Base-by-base conservation (phyloP, 805 yeast genomes). In the Ogataea thermomethanolica region DNA sequence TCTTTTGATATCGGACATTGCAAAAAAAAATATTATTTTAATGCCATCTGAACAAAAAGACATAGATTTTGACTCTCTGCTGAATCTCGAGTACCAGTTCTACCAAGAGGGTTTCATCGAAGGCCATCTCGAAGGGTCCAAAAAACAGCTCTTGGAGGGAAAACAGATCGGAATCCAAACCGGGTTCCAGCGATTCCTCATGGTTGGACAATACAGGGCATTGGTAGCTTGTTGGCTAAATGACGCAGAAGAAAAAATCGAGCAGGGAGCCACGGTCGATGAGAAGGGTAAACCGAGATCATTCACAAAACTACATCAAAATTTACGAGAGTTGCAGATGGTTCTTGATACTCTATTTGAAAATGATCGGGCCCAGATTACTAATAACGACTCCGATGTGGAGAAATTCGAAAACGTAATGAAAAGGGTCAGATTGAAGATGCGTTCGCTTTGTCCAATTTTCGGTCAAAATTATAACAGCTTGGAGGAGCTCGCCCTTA, bases 151-250 rank as follows among this genome's bases (percentile, higher is more conserved):
- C 37, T 48, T 69, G 2, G 96, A 89, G 56, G 97, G 96, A 1
- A 83, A 81, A 54, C 88, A 86, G 54, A 81, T 79, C 49, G 98
- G 98, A 0, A 70, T 79, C 30, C 93, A 84, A 55, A 80, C 84
- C 0, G 88, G 87, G 0, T 83, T 78, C 52, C 93, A 84, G 59
- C 63, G 85, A 43, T 81, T 76, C 51, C 49, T 86, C 2, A 56
- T 85, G 0, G 56, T 89, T 1, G 97, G 97, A 0, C 80, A 84
- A 41, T 83, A 28, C 57, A 70, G 40, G 80, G 84, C 12, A 52
- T 81, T 29, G 56, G 74, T 14, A 60, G 62, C 11, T 55, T 62
- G 7, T 62, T 79, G 70, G 60, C 69, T 62, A 22, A 42, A 1
- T 1, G 29, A 47, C 5, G 38, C 56, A 12, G 49, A 41, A 7